Evolutionary conservation across 75 land plant genomes (phyloP), one percentile per base, ranked within the genome.

Genomic region (Picea sitchensis): DNA sequence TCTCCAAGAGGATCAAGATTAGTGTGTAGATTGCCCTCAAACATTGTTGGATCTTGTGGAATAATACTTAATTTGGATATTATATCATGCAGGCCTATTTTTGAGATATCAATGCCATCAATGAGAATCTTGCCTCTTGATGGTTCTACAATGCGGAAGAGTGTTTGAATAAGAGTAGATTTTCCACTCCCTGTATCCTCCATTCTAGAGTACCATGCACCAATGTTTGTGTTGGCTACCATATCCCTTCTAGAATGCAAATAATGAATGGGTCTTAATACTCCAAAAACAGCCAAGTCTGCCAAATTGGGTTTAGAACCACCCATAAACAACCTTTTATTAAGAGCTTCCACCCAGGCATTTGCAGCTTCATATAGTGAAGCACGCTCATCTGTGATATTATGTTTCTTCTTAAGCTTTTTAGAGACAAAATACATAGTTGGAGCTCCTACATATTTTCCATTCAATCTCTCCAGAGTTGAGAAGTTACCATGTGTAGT

Each of bases 261-360:
- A 80, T 92, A 74, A 69, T 98, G 74, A 44, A 97, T 91, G 0
- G 99, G 95, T 81, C 95, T 90, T 65, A 97, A 77, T 63, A 97
- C 98, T 18, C 99, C 99, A 90, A 90, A 97, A 11, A 93, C 98
- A 54, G 98, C 98, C 81, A 97, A 86, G 75, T 95, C 98, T 74
- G 96, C 98, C 67, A 97, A 81, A 76, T 95, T 97, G n/a, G 99
- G 99, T 79, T 91, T 88, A 5, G 87, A 54, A 13, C 99, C 99
- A 64, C 99, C 99, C 84, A 95, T 89, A 84, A 92, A 97, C 20
- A 84, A 82, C 32, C 90, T 86, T 73, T 86, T 91, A 69, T 93
- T 82, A 17, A 95, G 88, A 63, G 95, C 95, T 77, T 87, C 64
- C 36, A 95, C 93, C 99, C 99, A 97, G 30, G 96, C 87, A 47